These are phyloP conservation scores for Trichosporon asahii DNA, from an alignment of 1,284 basidiomycete species.

Conservation along the genomic window DNA sequence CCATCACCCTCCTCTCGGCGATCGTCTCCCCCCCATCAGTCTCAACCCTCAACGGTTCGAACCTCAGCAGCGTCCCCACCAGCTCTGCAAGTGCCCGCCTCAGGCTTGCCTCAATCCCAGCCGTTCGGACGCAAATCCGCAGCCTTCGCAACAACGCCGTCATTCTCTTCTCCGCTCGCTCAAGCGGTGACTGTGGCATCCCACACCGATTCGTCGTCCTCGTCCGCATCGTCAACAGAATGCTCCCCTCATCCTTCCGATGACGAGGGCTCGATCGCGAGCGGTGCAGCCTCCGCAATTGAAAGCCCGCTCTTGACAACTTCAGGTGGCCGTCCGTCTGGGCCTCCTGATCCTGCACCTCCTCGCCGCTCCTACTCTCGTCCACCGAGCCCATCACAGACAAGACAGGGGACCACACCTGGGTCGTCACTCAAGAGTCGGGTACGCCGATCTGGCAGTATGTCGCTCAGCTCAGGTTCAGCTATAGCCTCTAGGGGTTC, in stretches of 20 bases:
- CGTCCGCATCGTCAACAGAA: constrained; percentile 20
- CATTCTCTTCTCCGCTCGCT: constrained; percentile 48
- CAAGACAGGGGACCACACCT: constrained; percentile 29
- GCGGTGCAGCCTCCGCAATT: background rate
- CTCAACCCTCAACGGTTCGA: background rate
- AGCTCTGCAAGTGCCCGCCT: constrained; percentile 26
- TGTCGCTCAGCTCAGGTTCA: constrained; percentile 19
- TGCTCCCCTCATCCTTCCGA: constrained; percentile 33
- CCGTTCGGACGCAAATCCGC: constrained; percentile 40
- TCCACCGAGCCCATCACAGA: constrained; percentile 32
- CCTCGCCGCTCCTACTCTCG: constrained; percentile 27
- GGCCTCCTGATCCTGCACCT: background rate
- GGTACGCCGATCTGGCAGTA: constrained; percentile 33
- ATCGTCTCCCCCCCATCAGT: constrained; percentile 9
- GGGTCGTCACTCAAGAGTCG: constrained; percentile 35
- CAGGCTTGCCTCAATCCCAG: constrained; percentile 26
- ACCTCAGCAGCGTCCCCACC: constrained; percentile 12
- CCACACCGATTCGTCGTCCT: constrained; percentile 42
- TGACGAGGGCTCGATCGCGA: constrained; percentile 22
- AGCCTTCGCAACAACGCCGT: constrained; percentile 47
- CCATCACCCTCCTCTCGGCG: constrained; percentile 14
- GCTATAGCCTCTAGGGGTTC: constrained; percentile 24
- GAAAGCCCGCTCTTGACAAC: background rate
- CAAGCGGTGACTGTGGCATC: constrained; percentile 45
- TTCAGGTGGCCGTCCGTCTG: background rate